Evolutionary conservation across 140 eudicot genomes (phyloP), one percentile per base, ranked within the genome.

Genomic region (Cichorium intybus): DNA sequence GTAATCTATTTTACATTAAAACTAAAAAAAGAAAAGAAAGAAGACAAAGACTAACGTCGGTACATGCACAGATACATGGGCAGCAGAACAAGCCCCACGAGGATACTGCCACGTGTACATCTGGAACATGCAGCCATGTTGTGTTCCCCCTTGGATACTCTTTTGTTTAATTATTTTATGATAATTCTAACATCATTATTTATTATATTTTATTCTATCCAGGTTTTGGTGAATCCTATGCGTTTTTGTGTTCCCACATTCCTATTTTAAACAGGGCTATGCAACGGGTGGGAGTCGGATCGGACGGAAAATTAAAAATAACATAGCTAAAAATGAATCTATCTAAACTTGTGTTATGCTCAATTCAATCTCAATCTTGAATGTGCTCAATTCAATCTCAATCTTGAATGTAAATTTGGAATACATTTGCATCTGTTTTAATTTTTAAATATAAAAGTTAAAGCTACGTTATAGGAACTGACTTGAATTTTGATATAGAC

Each of bases 71-170:
- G 79, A 62, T 28, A 61, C 16, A 35, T 66, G 62, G 35, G 28
- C 24, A 57, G 68, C 46, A 52, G 63, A 52, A 66, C 20, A 57
- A 54, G 51, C 75, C 79, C 79, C 79, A 74, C 79, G 63, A 58
- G 79, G 35, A 57, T 66, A n/a, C 74, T 26, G 69, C 63, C 79
- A 75, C 79, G 79, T 74, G 63, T 74, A 59, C 56, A 66, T 66
- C 23, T 74, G 79, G 79, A 75, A 75, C 79, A 75, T 75, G 79
- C 58, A 66, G 49, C 70, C 79, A 74, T 74, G 79, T 74, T 74
- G 62, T 65, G 79, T 45, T 59, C 27, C 62, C 73, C 79, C 66
- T 74, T 74, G 79, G 79, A 74, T 74, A 35, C 79, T 74, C 28
- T 74, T 74, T 74, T n/a, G n/a, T n/a, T n/a, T 52, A 0, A 51